Evolutionary conservation across 495 filamentous ascomycete genomes (phyloP), one percentile per base, ranked within the genome.

Genomic region (Durotheca rogersii): DNA sequence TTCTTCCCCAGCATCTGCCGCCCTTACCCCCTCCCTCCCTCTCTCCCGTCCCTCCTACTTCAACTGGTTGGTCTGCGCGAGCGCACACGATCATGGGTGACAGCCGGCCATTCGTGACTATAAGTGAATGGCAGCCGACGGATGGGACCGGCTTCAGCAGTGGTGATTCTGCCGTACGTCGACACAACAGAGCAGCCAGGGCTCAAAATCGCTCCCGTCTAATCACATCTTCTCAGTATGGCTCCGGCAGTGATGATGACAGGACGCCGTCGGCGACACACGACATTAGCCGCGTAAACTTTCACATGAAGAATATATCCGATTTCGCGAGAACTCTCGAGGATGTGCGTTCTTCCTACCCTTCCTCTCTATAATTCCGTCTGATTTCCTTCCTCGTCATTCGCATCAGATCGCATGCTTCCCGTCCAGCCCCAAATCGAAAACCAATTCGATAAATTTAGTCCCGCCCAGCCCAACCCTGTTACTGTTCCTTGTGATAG

Each of bases 281-380:
- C 59, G 74, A 78, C 47, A 74, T 72, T 34, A 74, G 73, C 41
- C 70, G 75, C n/a, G 71, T 75, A 17, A 76, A 60, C 60, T 78
- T 72, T 43, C 75, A 77, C 67, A 70, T 78, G 35, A 73, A 75
- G 53, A 67, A 76, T 42, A 62, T 78, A 10, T 68, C 69, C 23
- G 67, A 67, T 31, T 78, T 78, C 44, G 74, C 74, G 32, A 67
- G 70, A 53, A 68, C 66, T 20, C 62, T 78, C 17, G 62, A 78
- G 60, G 68, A 75, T 42, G 75, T 77, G 53, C 43, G 73, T 68
- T 37, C 27, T 41, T 30, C 32, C 15, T 34, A 31, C 43, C 33
- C 47, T 29, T 16, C 44, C 11, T 27, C 23, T 27, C 17, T 47
- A 30, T 17, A 29, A 14, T 25, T 20, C 19, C 14, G 11, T 40